A percentile compares a stretch with the other conserved stretches of the same genome.
Conservation (phyloP, 371 early-diverging fungal genomes). For the Actinomortierella wolfii region DNA sequence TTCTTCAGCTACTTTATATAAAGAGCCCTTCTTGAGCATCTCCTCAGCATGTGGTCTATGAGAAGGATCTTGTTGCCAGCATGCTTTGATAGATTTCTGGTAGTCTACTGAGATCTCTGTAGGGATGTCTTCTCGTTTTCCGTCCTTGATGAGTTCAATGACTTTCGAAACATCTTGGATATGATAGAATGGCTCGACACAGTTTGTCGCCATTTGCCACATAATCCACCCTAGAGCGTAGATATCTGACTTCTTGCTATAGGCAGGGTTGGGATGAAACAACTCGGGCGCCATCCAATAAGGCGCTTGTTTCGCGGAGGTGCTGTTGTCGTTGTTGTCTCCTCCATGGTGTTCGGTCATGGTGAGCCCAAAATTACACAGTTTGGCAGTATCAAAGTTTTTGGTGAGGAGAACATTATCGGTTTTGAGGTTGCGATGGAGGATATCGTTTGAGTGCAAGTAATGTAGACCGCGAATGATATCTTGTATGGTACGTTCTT, state of each 20-base stretch:
- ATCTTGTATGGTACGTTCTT: conserved; percentile 77
- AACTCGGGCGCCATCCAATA: conserved; percentile 4
- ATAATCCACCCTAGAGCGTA: conserved; percentile 1
- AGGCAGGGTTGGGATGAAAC: not conserved
- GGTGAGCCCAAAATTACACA: conserved; percentile 4
- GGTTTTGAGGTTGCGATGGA: conserved; percentile 94
- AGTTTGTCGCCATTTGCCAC: conserved; percentile 5
- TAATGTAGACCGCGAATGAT: conserved; percentile 80
- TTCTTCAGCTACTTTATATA: too few species aligned
- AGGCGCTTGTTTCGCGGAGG: too few species aligned
- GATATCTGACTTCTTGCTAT: not conserved
- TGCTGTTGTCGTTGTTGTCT: too few species aligned
- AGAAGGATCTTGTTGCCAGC: too few species aligned
- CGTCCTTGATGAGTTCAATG: too few species aligned
- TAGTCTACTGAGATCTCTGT: too few species aligned
- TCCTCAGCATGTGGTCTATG: too few species aligned
- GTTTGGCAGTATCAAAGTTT: too few species aligned
- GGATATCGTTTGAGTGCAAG: conserved; percentile 84
- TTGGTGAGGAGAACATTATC: conserved; percentile 6
- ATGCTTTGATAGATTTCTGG: too few species aligned
- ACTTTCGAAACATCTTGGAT: too few species aligned
- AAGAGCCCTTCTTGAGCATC: too few species aligned
- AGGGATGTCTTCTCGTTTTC: too few species aligned
- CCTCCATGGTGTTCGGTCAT: not conserved
- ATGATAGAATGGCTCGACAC: not conserved